Evolutionary conservation across 176 grass and related monocot genomes (phyloP).

Genomic region (Carex scoparia): DNA sequence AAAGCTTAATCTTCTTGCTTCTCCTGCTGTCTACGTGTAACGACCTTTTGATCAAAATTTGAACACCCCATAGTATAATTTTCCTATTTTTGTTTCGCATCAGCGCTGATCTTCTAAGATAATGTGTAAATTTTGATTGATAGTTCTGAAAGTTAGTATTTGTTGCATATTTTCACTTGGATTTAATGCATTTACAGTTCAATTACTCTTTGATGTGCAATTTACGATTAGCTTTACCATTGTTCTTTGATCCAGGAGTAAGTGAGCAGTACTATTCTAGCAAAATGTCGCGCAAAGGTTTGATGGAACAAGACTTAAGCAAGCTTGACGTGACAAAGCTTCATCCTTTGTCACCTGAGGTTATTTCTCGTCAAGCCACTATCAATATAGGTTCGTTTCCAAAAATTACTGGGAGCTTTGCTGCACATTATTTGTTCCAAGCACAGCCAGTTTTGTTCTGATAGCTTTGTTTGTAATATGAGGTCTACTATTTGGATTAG

Average conservation of each 20-base stretch:
- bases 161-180: background rate
- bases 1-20: background rate
- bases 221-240: background rate
- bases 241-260: constrained; percentile 5
- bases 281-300: constrained; percentile 74
- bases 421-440: background rate
- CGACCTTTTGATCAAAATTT: background rate
- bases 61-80: background rate
- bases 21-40: background rate
- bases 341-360: constrained; percentile 68
- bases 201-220: background rate
- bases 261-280: background rate
- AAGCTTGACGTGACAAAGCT: constrained; percentile 79
- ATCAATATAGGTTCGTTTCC: constrained; percentile 77
- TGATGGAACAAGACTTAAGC: constrained; percentile 85
- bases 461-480: background rate
- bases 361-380: constrained; percentile 77
- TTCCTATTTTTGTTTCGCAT: background rate
- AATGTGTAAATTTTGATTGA: background rate
- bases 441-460: background rate
- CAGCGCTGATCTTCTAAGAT: background rate
- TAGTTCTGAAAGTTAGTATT: too few species aligned
- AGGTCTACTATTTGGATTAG: background rate
- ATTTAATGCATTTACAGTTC: background rate
- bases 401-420: background rate